A percentile compares a stretch with the other conserved stretches of the same genome.
Conservation (phyloP, 164 flowering plant genomes). For the Magnolia changhungtana region DNA sequence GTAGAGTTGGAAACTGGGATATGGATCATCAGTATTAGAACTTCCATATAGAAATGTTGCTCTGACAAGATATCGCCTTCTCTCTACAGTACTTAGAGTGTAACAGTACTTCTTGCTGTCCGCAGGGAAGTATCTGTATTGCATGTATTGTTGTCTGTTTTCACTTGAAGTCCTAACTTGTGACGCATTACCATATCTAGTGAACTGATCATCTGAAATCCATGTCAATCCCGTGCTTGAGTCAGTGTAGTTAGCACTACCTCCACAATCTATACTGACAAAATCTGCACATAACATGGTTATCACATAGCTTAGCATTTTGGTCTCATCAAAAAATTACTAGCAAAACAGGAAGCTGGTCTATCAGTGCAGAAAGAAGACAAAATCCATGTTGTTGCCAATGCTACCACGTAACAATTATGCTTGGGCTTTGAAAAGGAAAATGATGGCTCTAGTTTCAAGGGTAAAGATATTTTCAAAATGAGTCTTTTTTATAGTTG, state of each 20-base stretch:
- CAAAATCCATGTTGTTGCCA: not conserved
- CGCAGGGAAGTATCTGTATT: conserved; percentile 66
- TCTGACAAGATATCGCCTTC: conserved; percentile 74
- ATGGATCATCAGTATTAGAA: conserved; percentile 42
- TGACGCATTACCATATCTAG: conserved; percentile 40
- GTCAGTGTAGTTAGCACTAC: conserved; percentile 60
- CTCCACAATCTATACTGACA: conserved; percentile 92
- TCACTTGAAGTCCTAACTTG: conserved; percentile 29
- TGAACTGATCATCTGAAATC: conserved; percentile 57
- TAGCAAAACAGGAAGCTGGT: not conserved
- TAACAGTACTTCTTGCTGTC: conserved; percentile 84
- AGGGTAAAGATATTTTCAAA: not conserved
- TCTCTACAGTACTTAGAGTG: conserved; percentile 46
- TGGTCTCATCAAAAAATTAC: not conserved
- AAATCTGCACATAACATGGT: conserved; percentile 57
- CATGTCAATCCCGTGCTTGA: conserved; percentile 60
- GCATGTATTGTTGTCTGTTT: conserved; percentile 42
- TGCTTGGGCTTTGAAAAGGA: not conserved
- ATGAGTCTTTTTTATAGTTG: not conserved
- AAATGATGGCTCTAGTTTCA: not conserved
- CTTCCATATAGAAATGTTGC: conserved; percentile 83
- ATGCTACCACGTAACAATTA: not conserved
- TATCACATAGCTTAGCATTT: not conserved
- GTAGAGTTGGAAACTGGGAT: conserved; percentile 73
- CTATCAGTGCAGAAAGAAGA: not conserved